Evolutionary conservation across 1,139 yeast species (phyloP).

Genomic region (Sporopachydermia cereana): DNA sequence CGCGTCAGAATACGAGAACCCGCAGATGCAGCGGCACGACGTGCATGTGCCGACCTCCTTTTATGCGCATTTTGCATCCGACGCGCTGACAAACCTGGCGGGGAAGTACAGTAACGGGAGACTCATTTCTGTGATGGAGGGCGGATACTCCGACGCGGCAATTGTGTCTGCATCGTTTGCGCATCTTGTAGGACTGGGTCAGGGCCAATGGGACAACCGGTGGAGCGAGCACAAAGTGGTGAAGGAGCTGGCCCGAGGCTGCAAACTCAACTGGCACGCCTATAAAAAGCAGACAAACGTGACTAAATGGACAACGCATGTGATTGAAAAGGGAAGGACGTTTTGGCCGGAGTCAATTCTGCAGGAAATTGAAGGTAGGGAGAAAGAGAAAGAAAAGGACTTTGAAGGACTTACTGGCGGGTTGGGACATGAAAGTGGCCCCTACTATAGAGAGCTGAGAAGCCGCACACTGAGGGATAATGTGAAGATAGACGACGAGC

Average conservation of each 20-base stretch:
- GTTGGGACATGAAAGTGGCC: no score
- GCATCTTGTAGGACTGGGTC: slow-evolving; percentile 57
- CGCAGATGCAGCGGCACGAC: slow-evolving; percentile 77
- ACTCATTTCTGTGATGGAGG: slow-evolving; percentile 64
- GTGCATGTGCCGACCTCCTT: slow-evolving; percentile 78
- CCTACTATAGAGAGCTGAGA: no score
- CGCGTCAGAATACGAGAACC: slow-evolving; percentile 75
- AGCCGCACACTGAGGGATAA: no score
- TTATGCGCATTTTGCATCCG: slow-evolving; percentile 62
- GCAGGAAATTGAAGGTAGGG: slow-evolving; percentile 10
- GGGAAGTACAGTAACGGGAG: slow-evolving; percentile 49
- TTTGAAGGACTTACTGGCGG: no score
- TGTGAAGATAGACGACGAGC: no score
- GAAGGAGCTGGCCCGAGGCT: slow-evolving; percentile 57
- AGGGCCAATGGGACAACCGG: slow-evolving; percentile 45
- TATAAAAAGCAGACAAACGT: slow-evolving; percentile 33
- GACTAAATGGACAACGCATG: slow-evolving; percentile 53
- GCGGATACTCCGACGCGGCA: slow-evolving; percentile 84
- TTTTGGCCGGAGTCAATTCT: slow-evolving; percentile 57
- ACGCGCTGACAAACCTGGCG: slow-evolving; percentile 50
- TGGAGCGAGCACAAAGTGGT: slow-evolving; percentile 39
- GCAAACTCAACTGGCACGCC: slow-evolving; percentile 56
- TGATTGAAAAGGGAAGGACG: slow-evolving; percentile 52
- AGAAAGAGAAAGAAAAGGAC: background rate
- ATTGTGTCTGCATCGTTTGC: slow-evolving; percentile 71